Conservation (phyloP, 1,139 yeast genomes). For the Protomyces macrosporus region DNA sequence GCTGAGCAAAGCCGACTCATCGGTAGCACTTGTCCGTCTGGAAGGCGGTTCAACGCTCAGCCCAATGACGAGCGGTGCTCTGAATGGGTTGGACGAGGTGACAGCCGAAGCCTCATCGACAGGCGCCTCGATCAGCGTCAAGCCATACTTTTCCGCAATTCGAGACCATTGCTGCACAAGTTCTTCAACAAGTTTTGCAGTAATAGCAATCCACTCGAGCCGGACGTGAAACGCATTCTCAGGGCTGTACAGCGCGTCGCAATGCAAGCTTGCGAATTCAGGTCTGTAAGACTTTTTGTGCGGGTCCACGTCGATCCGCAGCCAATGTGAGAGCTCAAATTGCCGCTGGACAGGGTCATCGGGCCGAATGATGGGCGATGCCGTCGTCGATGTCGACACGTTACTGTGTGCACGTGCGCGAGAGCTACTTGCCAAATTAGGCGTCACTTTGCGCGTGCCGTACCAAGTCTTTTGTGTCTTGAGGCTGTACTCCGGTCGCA, state of each 20-base stretch:
- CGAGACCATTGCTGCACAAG: slow-evolving; percentile 76
- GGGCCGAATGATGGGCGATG: slow-evolving; percentile 1
- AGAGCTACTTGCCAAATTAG: background rate
- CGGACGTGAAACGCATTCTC: slow-evolving; percentile 90
- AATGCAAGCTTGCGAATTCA: slow-evolving; percentile 76
- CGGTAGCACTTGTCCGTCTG: slow-evolving; percentile 30
- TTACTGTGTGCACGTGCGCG: slow-evolving; percentile 12
- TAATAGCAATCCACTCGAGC: slow-evolving; percentile 87
- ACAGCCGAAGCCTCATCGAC: slow-evolving; percentile 79
- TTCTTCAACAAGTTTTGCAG: slow-evolving; percentile 85
- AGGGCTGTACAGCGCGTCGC: slow-evolving; percentile 68
- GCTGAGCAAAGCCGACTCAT: background rate
- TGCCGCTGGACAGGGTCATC: background rate
- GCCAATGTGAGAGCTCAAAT: slow-evolving; percentile 46
- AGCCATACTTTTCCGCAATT: slow-evolving; percentile 77
- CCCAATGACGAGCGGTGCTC: slow-evolving; percentile 68
- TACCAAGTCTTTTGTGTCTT: slow-evolving; percentile 26
- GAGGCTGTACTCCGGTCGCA: slow-evolving; percentile 53
- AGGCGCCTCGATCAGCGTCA: slow-evolving; percentile 84
- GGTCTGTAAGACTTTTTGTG: slow-evolving; percentile 64
- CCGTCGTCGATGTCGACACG: slow-evolving; percentile 5
- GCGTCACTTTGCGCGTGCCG: slow-evolving; percentile 27
- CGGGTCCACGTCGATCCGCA: slow-evolving; percentile 74
- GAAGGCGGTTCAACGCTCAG: slow-evolving; percentile 63
- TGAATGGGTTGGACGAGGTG: slow-evolving; percentile 76